Evolutionary conservation across 768 basidiomycete genomes (phyloP).

Genomic region (Leccinum arenicola): DNA sequence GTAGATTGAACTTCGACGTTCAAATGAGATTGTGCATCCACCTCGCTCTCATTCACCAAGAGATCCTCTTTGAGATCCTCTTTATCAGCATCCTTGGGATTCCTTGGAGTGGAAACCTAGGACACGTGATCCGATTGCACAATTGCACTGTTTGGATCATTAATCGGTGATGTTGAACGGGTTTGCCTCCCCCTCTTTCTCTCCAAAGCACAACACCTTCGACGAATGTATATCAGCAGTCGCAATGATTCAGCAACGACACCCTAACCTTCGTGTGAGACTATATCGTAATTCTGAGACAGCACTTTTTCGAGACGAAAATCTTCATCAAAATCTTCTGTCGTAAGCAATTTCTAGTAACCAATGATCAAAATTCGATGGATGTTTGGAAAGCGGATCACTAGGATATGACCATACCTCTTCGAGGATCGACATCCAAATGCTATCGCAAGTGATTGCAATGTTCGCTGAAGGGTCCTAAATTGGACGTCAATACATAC

Average conservation of each 20-base stretch:
- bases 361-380: not conserved
- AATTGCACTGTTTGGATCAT: not conserved
- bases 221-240: not conserved
- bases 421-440: constrained; percentile 10
- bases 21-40: not conserved
- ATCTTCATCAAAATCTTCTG: not conserved
- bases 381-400: not conserved
- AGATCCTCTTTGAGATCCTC: too few relatives aligned
- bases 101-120: not conserved
- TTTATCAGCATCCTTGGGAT: not conserved
- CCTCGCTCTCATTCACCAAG: not conserved
- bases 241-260: not conserved
- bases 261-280: not conserved
- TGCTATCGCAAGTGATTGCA: constrained; percentile 6
- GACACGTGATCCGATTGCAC: too few relatives aligned
- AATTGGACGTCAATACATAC: not conserved
- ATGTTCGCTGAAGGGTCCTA: constrained; percentile 6
- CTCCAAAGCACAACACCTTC: constrained; percentile 3
- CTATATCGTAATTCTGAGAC: not conserved
- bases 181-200: not conserved
- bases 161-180: not conserved
- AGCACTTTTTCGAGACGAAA: not conserved
- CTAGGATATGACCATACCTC: not conserved
- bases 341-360: constrained; percentile 1
- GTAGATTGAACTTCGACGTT: not conserved